Conservation (phyloP, 1,284 basidiomycete genomes). For the Kwoniella shivajii region DNA sequence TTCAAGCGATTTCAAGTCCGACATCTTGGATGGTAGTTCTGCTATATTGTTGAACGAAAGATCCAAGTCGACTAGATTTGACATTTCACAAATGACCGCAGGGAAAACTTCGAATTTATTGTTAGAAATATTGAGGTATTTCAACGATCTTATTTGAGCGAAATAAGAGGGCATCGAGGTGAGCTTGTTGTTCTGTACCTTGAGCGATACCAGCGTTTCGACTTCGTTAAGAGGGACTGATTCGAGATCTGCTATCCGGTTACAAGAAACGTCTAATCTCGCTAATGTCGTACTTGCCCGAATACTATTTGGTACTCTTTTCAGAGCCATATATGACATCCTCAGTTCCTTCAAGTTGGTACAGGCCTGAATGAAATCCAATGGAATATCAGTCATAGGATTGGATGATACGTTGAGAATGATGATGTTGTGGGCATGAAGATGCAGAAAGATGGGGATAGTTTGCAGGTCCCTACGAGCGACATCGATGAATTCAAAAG, state of each 20-base stretch:
- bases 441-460: slow-evolving; percentile 86
- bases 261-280: slow-evolving; percentile 88
- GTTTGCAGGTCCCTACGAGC: slow-evolving; percentile 81
- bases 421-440: slow-evolving; percentile 81
- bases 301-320: slow-evolving; percentile 85
- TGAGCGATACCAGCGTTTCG: slow-evolving; percentile 70
- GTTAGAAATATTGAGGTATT: slow-evolving; percentile 91
- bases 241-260: slow-evolving; percentile 86
- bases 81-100: slow-evolving; percentile 72
- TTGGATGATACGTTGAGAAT: slow-evolving; percentile 90
- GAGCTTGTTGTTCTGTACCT: slow-evolving; percentile 90
- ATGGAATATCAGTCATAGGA: slow-evolving; percentile 92
- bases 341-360: slow-evolving; percentile 80
- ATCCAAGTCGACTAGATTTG: slow-evolving; percentile 79
- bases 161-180: slow-evolving; percentile 86
- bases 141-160: slow-evolving; percentile 69
- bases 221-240: slow-evolving; percentile 82
- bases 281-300: slow-evolving; percentile 73
- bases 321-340: slow-evolving; percentile 91
- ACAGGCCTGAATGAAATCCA: slow-evolving; percentile 94
- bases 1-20: slow-evolving; percentile 69
- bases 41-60: slow-evolving; percentile 92
- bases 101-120: slow-evolving; percentile 91
- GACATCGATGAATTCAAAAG: slow-evolving; percentile 82
- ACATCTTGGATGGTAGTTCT: slow-evolving; percentile 78